These are phyloP conservation scores for Abrus pulchellus DNA, from an alignment of 306 rosid species.

Conservation along the genomic window DNA sequence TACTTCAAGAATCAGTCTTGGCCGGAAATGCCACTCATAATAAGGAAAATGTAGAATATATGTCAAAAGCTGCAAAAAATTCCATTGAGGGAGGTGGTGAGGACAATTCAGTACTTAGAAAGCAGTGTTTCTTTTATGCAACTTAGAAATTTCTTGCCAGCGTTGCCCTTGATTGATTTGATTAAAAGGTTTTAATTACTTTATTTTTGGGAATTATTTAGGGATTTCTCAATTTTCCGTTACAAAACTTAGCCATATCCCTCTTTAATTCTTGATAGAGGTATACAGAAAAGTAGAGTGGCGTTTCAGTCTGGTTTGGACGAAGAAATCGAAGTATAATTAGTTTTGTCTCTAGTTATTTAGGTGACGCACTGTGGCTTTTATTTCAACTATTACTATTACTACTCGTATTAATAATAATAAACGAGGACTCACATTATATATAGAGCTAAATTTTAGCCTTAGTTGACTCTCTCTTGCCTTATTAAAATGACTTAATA, in stretches of 20 bases:
- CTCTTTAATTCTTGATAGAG: not conserved
- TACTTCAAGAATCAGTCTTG: not conserved
- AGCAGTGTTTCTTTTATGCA: conserved; percentile 4
- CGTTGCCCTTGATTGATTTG: not conserved
- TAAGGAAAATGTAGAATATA: not conserved
- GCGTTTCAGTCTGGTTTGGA: not conserved
- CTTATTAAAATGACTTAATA: conserved; percentile 7
- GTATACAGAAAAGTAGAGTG: not conserved
- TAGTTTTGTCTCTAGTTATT: not conserved
- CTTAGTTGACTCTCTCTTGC: conserved; percentile 23
- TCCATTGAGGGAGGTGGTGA: conserved; percentile 1
- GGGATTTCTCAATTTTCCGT: not conserved
- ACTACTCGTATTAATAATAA: too few species aligned
- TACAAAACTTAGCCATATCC: not conserved
- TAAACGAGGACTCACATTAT: not conserved
- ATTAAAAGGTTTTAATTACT: not conserved
- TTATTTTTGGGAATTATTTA: not conserved
- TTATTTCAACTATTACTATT: not conserved
- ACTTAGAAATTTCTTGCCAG: conserved; percentile 21
- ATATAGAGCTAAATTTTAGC: not conserved
- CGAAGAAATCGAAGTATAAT: not conserved
- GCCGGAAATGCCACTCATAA: not conserved
- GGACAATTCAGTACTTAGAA: not conserved
- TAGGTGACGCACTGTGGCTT: not conserved
- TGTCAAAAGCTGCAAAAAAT: not conserved